A percentile compares a stretch with the other conserved stretches of the same genome.
Evolutionary conservation across 2,329 filamentous ascomycete species (phyloP).

Genomic region (Sclerotinia spermophila): DNA sequence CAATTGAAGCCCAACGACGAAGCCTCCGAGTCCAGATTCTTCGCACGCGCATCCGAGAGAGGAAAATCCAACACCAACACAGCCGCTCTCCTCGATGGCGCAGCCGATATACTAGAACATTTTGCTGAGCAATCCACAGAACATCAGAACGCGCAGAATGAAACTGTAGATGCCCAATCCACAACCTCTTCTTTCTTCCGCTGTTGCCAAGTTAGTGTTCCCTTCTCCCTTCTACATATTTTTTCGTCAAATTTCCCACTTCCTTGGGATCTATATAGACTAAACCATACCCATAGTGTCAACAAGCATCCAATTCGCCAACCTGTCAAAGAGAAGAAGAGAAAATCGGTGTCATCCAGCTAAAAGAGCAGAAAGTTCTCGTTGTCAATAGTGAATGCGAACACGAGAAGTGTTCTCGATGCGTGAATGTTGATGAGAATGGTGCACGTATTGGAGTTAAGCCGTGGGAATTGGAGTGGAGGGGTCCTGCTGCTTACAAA

Average conservation of each 20-base stretch:
- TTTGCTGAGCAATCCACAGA: background rate
- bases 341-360: background rate
- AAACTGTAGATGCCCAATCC: background rate
- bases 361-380: background rate
- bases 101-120: background rate
- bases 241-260: background rate
- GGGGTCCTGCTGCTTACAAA: background rate
- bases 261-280: background rate
- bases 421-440: slow-evolving; percentile 2
- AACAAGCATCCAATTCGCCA: background rate
- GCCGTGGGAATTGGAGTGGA: slow-evolving; percentile 3
- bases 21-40: background rate
- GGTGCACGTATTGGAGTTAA: background rate
- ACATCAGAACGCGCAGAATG: background rate
- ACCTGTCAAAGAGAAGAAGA: background rate
- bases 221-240: too few species aligned
- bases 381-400: background rate
- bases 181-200: background rate
- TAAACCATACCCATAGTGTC: background rate
- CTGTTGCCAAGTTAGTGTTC: background rate
- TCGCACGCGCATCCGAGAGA: background rate
- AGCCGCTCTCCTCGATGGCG: background rate
- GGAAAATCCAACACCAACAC: background rate
- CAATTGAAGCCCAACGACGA: slow-evolving; percentile 6
- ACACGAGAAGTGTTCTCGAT: background rate